Base-by-base conservation (phyloP, 768 basidiomycete species). In the Leccinum imitatum region DNA sequence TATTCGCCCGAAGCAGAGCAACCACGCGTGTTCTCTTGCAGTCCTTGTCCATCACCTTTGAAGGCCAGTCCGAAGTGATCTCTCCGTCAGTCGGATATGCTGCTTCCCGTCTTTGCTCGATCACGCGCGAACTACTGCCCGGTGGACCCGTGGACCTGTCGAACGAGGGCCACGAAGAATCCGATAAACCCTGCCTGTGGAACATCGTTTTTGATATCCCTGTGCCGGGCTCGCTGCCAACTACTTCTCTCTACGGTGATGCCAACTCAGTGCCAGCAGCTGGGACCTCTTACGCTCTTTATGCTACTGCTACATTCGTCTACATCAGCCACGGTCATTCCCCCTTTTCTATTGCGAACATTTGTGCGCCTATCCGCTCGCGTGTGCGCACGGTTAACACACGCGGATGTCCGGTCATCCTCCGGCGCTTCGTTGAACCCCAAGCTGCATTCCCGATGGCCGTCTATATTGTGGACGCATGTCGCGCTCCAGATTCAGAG, bases 221-320 rank as follows among this genome's bases (percentile, higher is more conserved):
- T 15, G 76, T 95, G n/a, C 93, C 94, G 5, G 95, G 93, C 17
- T 96, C 95, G 95, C 80, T 97, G 3, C 94, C 94, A 8, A 79
- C 80, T 2, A 80, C 84, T 15, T 77, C 84, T 25, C 66, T 55
- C 3, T 80, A 84, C 59, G 84, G 86, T 25, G 71, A 79, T 15
- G 64, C 66, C 19, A 46, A 19, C 6, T 66, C 63, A 10, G 50
- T 67, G n/a, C 79, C 80, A 19, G 78, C 79, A 13, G 68, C 81
- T 35, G 89, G 89, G 21, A 83, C 84, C 6, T 81, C 80, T 56
- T 93, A 93, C 68, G 77, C 79, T 19, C 77, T 93, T 27, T 84
- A 82, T 63, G 89, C 90, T 15, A 82, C 82, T 25, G 89, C 87
- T 9, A 84, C 82, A 62, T 87, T 85, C 65, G 64, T 77, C 27